phyloP scores from a whole-genome alignment of 768 basidiomycete species.

The Coprinopsis marcescibilis region DNA sequence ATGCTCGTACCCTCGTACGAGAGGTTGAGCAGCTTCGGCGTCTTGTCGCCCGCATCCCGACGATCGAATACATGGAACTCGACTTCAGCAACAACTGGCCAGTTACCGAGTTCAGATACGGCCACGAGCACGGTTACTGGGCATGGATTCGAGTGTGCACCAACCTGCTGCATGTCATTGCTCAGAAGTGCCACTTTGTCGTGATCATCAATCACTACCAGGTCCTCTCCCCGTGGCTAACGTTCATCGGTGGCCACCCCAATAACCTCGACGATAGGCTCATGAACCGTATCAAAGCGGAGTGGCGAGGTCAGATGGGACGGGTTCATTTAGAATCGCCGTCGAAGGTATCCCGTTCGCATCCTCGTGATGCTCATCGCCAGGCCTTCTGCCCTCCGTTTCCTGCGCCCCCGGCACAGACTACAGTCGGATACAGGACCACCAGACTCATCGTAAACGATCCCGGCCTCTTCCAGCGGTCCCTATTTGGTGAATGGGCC shows the following conservation, averaged over 20 bases:
- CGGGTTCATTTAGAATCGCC: neutral
- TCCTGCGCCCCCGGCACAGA: neutral
- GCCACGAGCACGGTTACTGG: slow-evolving; percentile 9
- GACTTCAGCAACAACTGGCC: slow-evolving; percentile 11
- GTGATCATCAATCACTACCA: slow-evolving; percentile 10
- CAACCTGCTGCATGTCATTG: slow-evolving; percentile 10
- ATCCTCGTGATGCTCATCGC: neutral
- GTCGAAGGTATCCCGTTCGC: neutral
- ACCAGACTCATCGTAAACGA: slow-evolving; percentile 7
- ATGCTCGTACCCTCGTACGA: slow-evolving; percentile 4
- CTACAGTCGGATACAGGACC: slow-evolving; percentile 2
- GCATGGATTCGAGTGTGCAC: slow-evolving; percentile 8
- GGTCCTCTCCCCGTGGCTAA: slow-evolving; percentile 7
- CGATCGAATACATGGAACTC: slow-evolving; percentile 8
- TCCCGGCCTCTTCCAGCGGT: slow-evolving; percentile 9
- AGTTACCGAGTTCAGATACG: slow-evolving; percentile 3
- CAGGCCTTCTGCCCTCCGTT: slow-evolving; percentile 1
- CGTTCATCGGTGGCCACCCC: slow-evolving; percentile 9
- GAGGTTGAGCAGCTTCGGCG: slow-evolving; percentile 8
- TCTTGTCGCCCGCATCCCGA: slow-evolving; percentile 4
- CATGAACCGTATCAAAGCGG: neutral
- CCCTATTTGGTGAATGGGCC: slow-evolving; percentile 9
- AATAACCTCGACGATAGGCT: slow-evolving; percentile 8
- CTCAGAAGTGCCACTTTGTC: slow-evolving; percentile 7
- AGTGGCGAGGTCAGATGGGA: slow-evolving; percentile 1